phyloP scores from a whole-genome alignment of 345 rosid species.

The Bruguiera parviflora region DNA sequence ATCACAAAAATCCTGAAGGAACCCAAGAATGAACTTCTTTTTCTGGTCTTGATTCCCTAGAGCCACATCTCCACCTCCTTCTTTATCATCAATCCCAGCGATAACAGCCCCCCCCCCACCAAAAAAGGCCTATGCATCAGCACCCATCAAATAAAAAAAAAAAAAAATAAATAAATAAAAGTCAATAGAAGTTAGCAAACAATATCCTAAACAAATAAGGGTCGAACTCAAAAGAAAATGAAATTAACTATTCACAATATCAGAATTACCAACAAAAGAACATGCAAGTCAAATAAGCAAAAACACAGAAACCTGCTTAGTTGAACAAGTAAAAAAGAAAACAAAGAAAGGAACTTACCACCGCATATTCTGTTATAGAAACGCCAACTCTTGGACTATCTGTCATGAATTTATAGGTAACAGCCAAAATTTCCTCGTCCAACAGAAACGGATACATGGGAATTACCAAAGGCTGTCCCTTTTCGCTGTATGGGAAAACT shows the following conservation, averaged over 20 bases:
- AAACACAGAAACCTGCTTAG: background rate
- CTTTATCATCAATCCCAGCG: constrained; percentile 18
- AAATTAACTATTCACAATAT: background rate
- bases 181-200: background rate
- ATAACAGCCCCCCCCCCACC: too few relatives aligned
- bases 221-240: background rate
- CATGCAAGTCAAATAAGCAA: background rate
- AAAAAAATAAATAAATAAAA: too few relatives aligned
- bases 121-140: background rate
- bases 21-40: constrained; percentile 30
- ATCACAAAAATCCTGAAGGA: background rate
- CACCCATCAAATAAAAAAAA: background rate
- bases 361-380: constrained; percentile 13
- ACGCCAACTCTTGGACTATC: constrained; percentile 3
- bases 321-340: background rate
- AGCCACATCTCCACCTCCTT: constrained; percentile 22
- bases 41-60: constrained; percentile 34
- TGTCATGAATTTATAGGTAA: background rate
- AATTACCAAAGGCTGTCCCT: constrained; percentile 7
- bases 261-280: background rate
- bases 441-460: background rate
- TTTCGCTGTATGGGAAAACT: background rate
- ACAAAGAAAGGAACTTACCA: constrained; percentile 13
- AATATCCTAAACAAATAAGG: background rate
- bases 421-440: constrained; percentile 2